Evolutionary conservation across 495 filamentous ascomycete genomes (phyloP), one percentile per base, ranked within the genome.

Genomic region (Articulospora tetracladia): DNA sequence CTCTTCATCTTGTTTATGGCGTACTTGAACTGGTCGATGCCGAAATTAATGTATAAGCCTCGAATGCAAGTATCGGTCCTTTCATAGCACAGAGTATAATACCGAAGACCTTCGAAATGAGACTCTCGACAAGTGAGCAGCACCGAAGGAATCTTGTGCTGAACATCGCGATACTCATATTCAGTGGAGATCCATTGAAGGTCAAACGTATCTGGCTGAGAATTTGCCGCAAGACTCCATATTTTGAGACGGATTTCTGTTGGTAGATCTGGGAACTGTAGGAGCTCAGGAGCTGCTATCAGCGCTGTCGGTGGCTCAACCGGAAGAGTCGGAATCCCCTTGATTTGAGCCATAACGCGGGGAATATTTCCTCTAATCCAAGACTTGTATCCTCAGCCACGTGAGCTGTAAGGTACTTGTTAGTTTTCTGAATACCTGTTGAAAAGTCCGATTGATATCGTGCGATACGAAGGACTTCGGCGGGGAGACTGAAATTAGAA

Each of bases 141-240:
- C 3, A 44, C n/a, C 17, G 39, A 44, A 8, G 39, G 39, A 8
- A 19, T 19, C 8, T 12, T 3, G 39, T 44, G n/a, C 8, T 19
- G 8, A 44, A 44, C 11, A 3, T 44, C 39, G 15, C 39, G 39
- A 44, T 44, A 17, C 11, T 3, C n/a, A 44, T 11, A 44, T 19
- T 44, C 39, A 19, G 39, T 15, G n/a, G 39, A 44, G 10, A 44
- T 19, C 39, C 39, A 44, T 44, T 44, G 39, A 15, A 60, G 26
- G 24, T 54, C 52, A 23, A 61, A 44, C 17, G 27, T 56, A 27
- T 36, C 36, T 13, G 53, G 59, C n/a, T 49, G 17, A 28, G 28
- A 19, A 23, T 55, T 50, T 36, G 59, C 52, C 10, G 41, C 52
- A n/a, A 61, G 51, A 2, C 15, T 1, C 59, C 59, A 61, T 23